A percentile compares a stretch with the other conserved stretches of the same genome.
Conservation (phyloP, 129 eudicot species). For the Escallonia rubra region DNA sequence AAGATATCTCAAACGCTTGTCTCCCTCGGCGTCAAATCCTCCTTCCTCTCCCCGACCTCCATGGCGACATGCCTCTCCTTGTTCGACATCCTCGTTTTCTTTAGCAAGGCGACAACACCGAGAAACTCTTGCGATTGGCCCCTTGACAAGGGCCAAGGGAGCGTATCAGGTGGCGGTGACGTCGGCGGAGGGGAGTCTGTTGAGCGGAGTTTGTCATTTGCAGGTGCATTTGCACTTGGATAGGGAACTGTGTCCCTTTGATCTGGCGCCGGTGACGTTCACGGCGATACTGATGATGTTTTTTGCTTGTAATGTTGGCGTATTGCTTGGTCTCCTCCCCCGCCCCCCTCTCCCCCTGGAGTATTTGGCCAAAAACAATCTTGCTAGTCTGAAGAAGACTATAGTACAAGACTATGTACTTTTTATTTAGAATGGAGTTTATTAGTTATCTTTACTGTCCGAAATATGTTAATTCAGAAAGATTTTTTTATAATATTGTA, state of each 20-base stretch:
- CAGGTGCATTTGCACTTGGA: slow-evolving; percentile 91
- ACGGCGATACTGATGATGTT: slow-evolving; percentile 78
- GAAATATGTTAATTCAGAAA: too few relatives aligned
- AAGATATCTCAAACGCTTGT: slow-evolving; percentile 90
- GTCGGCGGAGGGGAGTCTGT: slow-evolving; percentile 50
- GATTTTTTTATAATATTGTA: too few relatives aligned
- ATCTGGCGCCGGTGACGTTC: slow-evolving; percentile 89
- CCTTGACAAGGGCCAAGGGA: slow-evolving; percentile 95
- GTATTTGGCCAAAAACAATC: too few relatives aligned
- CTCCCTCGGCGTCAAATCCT: slow-evolving; percentile 72
- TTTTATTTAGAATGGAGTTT: too few relatives aligned
- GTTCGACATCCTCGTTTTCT: slow-evolving; percentile 55
- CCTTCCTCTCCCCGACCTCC: slow-evolving; percentile 73
- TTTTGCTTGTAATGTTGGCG: too few relatives aligned
- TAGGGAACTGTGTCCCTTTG: slow-evolving; percentile 87
- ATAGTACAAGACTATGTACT: too few relatives aligned
- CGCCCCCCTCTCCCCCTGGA: too few relatives aligned
- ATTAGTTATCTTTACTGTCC: too few relatives aligned
- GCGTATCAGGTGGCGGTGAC: slow-evolving; percentile 76
- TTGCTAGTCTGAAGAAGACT: too few relatives aligned
- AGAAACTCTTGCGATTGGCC: slow-evolving; percentile 59
- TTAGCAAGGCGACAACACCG: slow-evolving; percentile 86
- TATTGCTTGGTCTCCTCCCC: too few relatives aligned
- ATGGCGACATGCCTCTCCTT: slow-evolving; percentile 61
- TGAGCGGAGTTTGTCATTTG: slow-evolving; percentile 67